Evolutionary conservation across 805 yeast species (phyloP), one percentile per base, ranked within the genome.

Genomic region (Naumovozyma dairenensis): DNA sequence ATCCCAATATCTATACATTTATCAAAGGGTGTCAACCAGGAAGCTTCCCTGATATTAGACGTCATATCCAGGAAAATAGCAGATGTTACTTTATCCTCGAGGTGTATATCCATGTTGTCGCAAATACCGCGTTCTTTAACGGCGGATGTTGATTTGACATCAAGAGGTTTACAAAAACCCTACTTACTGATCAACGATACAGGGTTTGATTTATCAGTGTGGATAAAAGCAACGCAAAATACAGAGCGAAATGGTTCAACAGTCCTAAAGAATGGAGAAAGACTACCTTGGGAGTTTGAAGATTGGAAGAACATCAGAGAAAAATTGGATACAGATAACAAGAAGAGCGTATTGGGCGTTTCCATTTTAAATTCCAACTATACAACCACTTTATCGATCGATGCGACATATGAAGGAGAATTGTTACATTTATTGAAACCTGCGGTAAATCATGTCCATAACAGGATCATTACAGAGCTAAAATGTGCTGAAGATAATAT

Each of bases 271-370:
- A 65, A 74, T 33, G 71, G 71, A 2, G 73, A 71, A 4, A 55
- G 58, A 4, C 53, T 72, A 4, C 80, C 83, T 1, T 92, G 97
- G 96, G 77, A 86, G 26, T 93, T 93, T 62, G 94, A 87, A 48
- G 96, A 89, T 51, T 92, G 97, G 96, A 68, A 83, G 40, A 68
- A 69, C 20, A 71, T 86, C 16, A 77, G 98, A 56, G 95, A 89
- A 49, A 74, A 76, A 35, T 61, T 87, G 36, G 77, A 73, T 40
- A 72, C 80, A 4, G 80, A 80, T 35, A 73, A 69, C 27, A 72
- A 69, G 14, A 66, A 65, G n/a, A 77, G 75, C 29, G 61, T 67
- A 3, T 57, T 89, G 20, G 85, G 81, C 0, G 65, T 87, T n/a
- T 65, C 67, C 28, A 55, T 87, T 16, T 28, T 71, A 2, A 76